Evolutionary conservation across 331 rosid species (phyloP).

Genomic region (Stylosanthes scabra): DNA sequence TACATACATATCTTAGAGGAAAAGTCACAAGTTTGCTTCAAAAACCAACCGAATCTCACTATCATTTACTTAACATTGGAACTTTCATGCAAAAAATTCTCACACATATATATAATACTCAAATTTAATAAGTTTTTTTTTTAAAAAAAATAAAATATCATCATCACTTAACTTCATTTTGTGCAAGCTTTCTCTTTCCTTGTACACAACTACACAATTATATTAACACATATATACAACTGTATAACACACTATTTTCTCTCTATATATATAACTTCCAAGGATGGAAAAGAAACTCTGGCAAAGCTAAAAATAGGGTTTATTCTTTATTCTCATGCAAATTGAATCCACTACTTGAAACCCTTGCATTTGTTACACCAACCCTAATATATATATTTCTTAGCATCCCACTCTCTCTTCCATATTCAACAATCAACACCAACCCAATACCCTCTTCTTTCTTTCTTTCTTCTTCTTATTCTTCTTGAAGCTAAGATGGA

Average conservation of each 20-base stretch:
- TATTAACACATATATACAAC: conserved; percentile 6
- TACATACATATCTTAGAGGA: conserved; percentile 59
- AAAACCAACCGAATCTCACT: conserved; percentile 99
- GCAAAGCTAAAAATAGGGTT: conserved; percentile 53
- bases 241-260: conserved; percentile 18
- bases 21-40: conserved; percentile 97
- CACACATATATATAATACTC: neutral
- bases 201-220: conserved; percentile 11
- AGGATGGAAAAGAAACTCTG: conserved; percentile 57
- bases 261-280: conserved; percentile 55
- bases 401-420: conserved; percentile 35
- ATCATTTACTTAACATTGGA: conserved; percentile 68
- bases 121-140: too few species aligned
- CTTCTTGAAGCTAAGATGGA: neutral
- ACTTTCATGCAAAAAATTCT: conserved; percentile 31
- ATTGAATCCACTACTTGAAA: conserved; percentile 33
- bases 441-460: conserved; percentile 4
- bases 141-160: too few species aligned
- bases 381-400: conserved; percentile 10
- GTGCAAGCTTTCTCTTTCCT: neutral
- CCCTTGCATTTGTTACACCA: conserved; percentile 39
- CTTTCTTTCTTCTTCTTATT: neutral
- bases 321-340: neutral
- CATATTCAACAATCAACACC: neutral
- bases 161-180: too few species aligned